Conservation (phyloP, 371 early-diverging fungal genomes). For the Caulochytrium protostelioides region DNA sequence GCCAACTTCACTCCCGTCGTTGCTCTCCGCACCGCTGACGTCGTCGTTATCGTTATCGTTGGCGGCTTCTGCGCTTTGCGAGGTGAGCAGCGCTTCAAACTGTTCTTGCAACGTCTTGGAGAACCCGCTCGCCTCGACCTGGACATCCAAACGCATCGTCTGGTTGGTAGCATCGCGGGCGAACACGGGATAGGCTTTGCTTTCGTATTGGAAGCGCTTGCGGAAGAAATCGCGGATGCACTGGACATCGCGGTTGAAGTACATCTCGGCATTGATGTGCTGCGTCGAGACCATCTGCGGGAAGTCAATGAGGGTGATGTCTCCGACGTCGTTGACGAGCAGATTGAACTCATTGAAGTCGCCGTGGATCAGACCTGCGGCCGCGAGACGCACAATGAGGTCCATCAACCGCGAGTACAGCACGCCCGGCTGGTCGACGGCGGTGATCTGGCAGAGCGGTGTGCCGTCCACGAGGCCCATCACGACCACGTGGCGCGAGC, state of each 20-base stretch:
- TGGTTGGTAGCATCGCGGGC: conserved; percentile 45
- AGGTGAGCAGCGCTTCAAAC: conserved; percentile 37
- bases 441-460: conserved; percentile 52
- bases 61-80: background rate
- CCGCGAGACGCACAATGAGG: conserved; percentile 82
- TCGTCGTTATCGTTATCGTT: background rate
- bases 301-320: conserved; percentile 92
- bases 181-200: conserved; percentile 69
- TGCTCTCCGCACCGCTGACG: background rate
- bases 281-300: conserved; percentile 97
- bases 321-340: conserved; percentile 61
- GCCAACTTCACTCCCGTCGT: background rate
- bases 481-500: conserved; percentile 91
- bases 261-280: conserved; percentile 84
- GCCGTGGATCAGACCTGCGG: conserved; percentile 94
- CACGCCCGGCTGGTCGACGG: conserved; percentile 66
- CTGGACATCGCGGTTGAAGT: conserved; percentile 95
- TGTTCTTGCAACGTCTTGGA: conserved; percentile 70
- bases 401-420: conserved; percentile 85
- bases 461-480: conserved; percentile 73
- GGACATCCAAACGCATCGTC: conserved; percentile 75
- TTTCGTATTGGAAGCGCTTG: conserved; percentile 71
- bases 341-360: conserved; percentile 99
- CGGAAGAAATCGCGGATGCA: conserved; percentile 90
- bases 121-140: conserved; percentile 88